Evolutionary conservation across 73 alveolate species (phyloP).

Genomic region (Tetrahymena elliotti): DNA sequence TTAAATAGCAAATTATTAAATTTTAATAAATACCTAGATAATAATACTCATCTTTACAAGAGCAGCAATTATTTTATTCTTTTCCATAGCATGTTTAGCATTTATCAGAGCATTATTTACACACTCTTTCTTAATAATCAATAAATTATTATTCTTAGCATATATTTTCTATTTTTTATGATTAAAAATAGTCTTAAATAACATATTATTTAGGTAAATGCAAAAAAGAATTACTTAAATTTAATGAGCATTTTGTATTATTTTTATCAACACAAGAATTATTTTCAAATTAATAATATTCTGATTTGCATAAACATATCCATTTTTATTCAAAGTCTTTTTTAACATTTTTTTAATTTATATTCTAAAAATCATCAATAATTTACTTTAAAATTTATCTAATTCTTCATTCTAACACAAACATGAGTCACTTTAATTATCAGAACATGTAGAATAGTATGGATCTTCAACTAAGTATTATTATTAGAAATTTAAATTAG

Average conservation of each 20-base stretch:
- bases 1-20: too few species aligned
- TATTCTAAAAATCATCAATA: too few species aligned
- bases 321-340: background rate
- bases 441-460: too few species aligned
- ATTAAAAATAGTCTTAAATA: too few species aligned
- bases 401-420: too few species aligned
- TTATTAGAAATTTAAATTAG: too few species aligned
- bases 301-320: background rate
- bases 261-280: background rate
- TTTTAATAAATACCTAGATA: background rate
- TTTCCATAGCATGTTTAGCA: background rate
- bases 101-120: background rate
- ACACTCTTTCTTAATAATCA: background rate
- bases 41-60: background rate
- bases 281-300: background rate
- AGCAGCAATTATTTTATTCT: background rate
- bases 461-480: too few species aligned
- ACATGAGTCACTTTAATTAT: too few species aligned
- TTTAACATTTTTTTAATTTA: too few species aligned
- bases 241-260: background rate
- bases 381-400: too few species aligned
- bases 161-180: background rate
- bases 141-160: background rate
- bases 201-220: too few species aligned
- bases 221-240: background rate